Conservation (phyloP, 2,329 filamentous ascomycete genomes). For the Didymella arachidicola region DNA sequence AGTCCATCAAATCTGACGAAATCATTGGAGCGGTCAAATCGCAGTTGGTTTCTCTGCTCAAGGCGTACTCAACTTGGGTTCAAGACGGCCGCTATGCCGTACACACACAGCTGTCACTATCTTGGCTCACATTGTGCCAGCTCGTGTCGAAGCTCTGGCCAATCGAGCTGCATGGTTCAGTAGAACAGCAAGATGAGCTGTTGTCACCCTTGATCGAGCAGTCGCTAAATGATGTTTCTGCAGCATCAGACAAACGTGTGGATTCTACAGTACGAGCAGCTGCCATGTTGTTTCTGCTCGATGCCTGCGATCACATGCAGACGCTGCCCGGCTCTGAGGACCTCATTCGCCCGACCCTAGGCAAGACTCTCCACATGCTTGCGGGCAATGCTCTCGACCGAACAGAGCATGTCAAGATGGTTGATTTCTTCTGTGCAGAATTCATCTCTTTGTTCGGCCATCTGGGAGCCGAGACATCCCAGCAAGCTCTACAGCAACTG, state of each 20-base stretch:
- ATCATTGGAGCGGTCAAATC: conserved; percentile 30
- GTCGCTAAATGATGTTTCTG: conserved; percentile 34
- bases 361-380: conserved; percentile 35
- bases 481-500: conserved; percentile 29
- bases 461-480: conserved; percentile 26
- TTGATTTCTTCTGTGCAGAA: conserved; percentile 40
- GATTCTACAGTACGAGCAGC: conserved; percentile 32
- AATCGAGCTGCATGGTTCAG: conserved; percentile 38
- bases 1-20: conserved; percentile 37
- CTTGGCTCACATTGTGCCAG: conserved; percentile 43
- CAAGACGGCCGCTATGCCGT: conserved; percentile 30
- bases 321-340: conserved; percentile 34
- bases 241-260: conserved; percentile 22
- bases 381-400: conserved; percentile 24
- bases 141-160: conserved; percentile 44
- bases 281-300: conserved; percentile 40
- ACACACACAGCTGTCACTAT: conserved; percentile 26
- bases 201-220: conserved; percentile 39
- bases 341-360: conserved; percentile 30
- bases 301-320: conserved; percentile 35
- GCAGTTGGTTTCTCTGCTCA: conserved; percentile 35
- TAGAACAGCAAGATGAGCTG: conserved; percentile 32
- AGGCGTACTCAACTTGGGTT: conserved; percentile 32
- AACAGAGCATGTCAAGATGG: conserved; percentile 27
- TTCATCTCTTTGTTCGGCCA: conserved; percentile 37